Evolutionary conservation across 2,329 filamentous ascomycete genomes (phyloP).

Genomic region (Rutstroemia sydowiana): DNA sequence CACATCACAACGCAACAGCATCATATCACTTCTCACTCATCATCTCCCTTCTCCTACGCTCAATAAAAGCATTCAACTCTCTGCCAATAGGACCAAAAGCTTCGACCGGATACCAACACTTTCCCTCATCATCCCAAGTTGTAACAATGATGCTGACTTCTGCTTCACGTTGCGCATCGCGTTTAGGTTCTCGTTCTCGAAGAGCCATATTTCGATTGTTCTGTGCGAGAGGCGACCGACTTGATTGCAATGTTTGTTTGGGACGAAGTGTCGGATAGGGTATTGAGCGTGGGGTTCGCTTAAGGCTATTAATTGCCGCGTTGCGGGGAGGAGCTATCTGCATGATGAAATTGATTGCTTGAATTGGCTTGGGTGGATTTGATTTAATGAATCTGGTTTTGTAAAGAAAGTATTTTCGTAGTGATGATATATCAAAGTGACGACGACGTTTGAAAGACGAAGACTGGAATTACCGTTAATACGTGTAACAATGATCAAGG

Average conservation of each 20-base stretch:
- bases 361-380: background rate
- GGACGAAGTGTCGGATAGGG: constrained; percentile 4
- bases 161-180: constrained; percentile 6
- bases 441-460: background rate
- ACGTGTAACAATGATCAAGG: constrained; percentile 5
- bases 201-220: background rate
- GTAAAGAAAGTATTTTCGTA: background rate
- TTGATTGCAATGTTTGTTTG: background rate
- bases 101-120: constrained; percentile 11
- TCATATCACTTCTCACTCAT: background rate
- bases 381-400: background rate
- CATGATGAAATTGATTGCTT: constrained; percentile 2
- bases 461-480: constrained; percentile 9
- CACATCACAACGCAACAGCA: too few relatives aligned
- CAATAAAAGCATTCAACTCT: constrained; percentile 10
- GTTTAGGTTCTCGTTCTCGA: background rate
- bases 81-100: constrained; percentile 9
- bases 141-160: constrained; percentile 13
- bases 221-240: constrained; percentile 4
- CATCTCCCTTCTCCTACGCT: constrained; percentile 4
- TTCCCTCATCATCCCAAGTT: constrained; percentile 11
- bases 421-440: background rate
- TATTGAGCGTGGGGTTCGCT: constrained; percentile 1
- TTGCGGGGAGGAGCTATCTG: constrained; percentile 11
- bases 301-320: constrained; percentile 5